These are phyloP conservation scores for Penicillium cataractarum DNA, from an alignment of 495 filamentous ascomycete genomes.

Conservation along the genomic window DNA sequence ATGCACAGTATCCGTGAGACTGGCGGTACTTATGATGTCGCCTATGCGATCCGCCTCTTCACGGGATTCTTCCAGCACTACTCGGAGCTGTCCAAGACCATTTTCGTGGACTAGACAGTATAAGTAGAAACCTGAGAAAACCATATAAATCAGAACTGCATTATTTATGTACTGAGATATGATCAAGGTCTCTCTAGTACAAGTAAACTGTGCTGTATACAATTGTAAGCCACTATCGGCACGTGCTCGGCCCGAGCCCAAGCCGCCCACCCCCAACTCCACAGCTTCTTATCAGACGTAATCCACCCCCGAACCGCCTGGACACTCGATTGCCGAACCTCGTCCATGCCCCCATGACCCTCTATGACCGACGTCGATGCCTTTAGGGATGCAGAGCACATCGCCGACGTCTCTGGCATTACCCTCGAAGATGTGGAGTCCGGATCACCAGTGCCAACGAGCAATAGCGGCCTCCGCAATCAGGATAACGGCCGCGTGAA, in stretches of 20 bases:
- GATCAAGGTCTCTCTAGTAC: neutral
- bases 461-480: slow-evolving; percentile 20
- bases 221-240: slow-evolving; percentile 11
- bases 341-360: slow-evolving; percentile 49
- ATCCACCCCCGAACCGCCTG: slow-evolving; percentile 16
- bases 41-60: slow-evolving; percentile 84
- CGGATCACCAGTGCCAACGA: slow-evolving; percentile 10
- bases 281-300: slow-evolving; percentile 19
- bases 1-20: slow-evolving; percentile 99
- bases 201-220: neutral
- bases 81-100: slow-evolving; percentile 74
- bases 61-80: slow-evolving; percentile 85
- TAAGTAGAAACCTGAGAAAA: neutral
- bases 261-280: slow-evolving; percentile 25
- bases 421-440: slow-evolving; percentile 38
- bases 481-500: slow-evolving; percentile 39
- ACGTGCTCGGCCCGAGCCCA: slow-evolving; percentile 33
- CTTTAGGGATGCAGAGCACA: slow-evolving; percentile 56
- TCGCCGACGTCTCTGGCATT: slow-evolving; percentile 54
- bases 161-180: neutral
- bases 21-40: slow-evolving; percentile 83
- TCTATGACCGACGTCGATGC: slow-evolving; percentile 56
- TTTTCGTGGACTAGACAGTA: slow-evolving; percentile 69
- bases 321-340: slow-evolving; percentile 22
- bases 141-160: neutral